A percentile compares a stretch with the other conserved stretches of the same genome.
Conservation (phyloP, 306 rosid species). For the Dryas drummondii region DNA sequence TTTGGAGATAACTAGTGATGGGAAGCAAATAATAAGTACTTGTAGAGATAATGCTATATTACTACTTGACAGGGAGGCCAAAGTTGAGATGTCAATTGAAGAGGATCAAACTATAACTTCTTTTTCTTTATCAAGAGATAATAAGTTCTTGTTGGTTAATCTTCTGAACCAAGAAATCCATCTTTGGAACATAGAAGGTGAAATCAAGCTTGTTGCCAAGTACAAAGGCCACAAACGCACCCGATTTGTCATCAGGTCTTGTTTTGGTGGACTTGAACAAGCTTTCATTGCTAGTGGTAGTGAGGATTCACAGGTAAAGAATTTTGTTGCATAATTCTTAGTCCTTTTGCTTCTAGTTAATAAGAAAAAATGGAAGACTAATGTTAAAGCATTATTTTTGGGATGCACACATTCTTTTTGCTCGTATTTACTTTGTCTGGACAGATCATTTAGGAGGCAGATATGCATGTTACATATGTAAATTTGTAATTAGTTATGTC, state of each 20-base stretch:
- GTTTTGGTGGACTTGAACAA: conserved; percentile 92
- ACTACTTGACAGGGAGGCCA: conserved; percentile 76
- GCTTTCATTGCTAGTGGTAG: conserved; percentile 96
- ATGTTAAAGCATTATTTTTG: background rate
- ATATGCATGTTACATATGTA: background rate
- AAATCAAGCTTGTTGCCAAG: conserved; percentile 62
- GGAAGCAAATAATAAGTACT: conserved; percentile 73
- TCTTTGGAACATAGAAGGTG: conserved; percentile 84
- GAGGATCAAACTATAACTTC: conserved; percentile 83
- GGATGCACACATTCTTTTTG: background rate
- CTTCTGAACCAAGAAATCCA: conserved; percentile 95
- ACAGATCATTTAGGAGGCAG: background rate
- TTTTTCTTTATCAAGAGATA: conserved; percentile 81
- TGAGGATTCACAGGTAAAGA: conserved; percentile 96
- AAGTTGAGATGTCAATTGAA: conserved; percentile 67
- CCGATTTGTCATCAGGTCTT: conserved; percentile 85
- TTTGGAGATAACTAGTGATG: conserved; percentile 74
- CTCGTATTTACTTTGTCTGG: conserved; percentile 1
- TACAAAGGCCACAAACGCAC: conserved; percentile 78
- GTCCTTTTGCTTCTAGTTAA: background rate
- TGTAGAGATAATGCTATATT: conserved; percentile 57
- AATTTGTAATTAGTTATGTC: background rate
- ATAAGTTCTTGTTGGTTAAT: conserved; percentile 69
- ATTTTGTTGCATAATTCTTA: conserved; percentile 19
- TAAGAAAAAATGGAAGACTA: background rate